Base-by-base conservation (phyloP, 2,329 filamentous ascomycete genomes). In the Cryphonectria carpinicola region DNA sequence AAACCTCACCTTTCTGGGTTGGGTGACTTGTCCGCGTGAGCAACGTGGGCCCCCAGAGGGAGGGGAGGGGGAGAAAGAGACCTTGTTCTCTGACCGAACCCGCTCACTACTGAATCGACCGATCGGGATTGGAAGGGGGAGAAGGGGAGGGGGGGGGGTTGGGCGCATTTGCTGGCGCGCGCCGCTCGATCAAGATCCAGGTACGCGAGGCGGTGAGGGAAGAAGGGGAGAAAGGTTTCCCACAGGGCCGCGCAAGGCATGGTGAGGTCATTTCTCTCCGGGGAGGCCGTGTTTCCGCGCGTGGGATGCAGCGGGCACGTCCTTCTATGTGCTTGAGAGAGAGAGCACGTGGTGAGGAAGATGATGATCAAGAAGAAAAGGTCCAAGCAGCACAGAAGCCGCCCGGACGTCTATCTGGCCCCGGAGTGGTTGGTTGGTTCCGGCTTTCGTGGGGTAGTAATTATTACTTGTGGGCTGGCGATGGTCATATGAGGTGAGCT, bases 251-350 rank as follows among this genome's bases (percentile, higher is more conserved):
- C 35, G 58, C 58, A 32, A 35, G 63, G 63, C 63, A 52, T 8
- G 41, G 63, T 65, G 63, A 52, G 63, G 63, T 65, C 63, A 65
- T 65, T 22, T 37, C 43, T 49, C 19, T 49, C 39, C 61, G 41
- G 41, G 43, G 63, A 35, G 25, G 58, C 58, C 58, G 58, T 61
- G 32, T 22, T 7, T 49, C 46, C 32, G 58, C 19, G 22, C 58
- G 32, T 61, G 58, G 58, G 35, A 35, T 61, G 58, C 58, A 39
- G 35, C 58, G 19, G 35, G 35, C 58, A 61, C 25, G 35, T 58
- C 25, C 54, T 35, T 11, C 37, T 39, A 11, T 39, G 37, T 11
- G 8, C 2, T 28, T 58, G 54, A 37, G 14, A 49, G 62, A 49
- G 28, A n/a, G 25, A 49, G 25, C 54, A 58, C 28, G 54, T 35